These are phyloP conservation scores for Bipolaris bicolor DNA, from an alignment of 2,329 filamentous ascomycete genomes.

Conservation along the genomic window DNA sequence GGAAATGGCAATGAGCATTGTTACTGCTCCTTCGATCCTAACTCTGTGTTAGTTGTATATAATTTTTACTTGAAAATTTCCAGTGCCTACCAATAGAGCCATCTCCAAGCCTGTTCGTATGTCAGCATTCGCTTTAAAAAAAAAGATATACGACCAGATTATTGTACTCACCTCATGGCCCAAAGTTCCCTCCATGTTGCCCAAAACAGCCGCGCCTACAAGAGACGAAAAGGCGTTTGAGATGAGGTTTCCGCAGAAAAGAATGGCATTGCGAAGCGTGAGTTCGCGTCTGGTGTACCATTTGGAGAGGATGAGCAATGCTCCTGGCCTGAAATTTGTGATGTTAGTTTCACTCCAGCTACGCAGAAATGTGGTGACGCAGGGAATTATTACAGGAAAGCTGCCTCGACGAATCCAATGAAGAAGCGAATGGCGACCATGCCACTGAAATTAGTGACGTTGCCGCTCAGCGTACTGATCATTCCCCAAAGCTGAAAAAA, in stretches of 20 bases:
- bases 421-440: slow-evolving; percentile 49
- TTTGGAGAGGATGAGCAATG: slow-evolving; percentile 67
- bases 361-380: not conserved
- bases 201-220: slow-evolving; percentile 51
- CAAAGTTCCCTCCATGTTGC: slow-evolving; percentile 44
- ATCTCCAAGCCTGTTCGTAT: slow-evolving; percentile 45
- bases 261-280: slow-evolving; percentile 48
- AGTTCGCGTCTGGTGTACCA: slow-evolving; percentile 67
- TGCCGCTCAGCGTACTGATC: slow-evolving; percentile 47
- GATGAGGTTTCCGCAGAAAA: slow-evolving; percentile 53
- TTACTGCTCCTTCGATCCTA: slow-evolving; percentile 48
- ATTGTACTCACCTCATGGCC: slow-evolving; percentile 29
- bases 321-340: slow-evolving; percentile 55
- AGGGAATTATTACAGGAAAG: slow-evolving; percentile 53
- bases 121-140: not conserved
- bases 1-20: slow-evolving; percentile 41
- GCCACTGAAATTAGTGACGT: slow-evolving; percentile 41
- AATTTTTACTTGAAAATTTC: not conserved
- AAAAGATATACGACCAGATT: too few species aligned
- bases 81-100: slow-evolving; percentile 37
- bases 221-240: slow-evolving; percentile 55
- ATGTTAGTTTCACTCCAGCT: not conserved
- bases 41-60: not conserved
- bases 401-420: slow-evolving; percentile 49
- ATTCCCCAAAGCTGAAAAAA: slow-evolving; percentile 43